phyloP scores from a whole-genome alignment of 1,284 basidiomycete genomes.

The Ceratobasidium sp. region DNA sequence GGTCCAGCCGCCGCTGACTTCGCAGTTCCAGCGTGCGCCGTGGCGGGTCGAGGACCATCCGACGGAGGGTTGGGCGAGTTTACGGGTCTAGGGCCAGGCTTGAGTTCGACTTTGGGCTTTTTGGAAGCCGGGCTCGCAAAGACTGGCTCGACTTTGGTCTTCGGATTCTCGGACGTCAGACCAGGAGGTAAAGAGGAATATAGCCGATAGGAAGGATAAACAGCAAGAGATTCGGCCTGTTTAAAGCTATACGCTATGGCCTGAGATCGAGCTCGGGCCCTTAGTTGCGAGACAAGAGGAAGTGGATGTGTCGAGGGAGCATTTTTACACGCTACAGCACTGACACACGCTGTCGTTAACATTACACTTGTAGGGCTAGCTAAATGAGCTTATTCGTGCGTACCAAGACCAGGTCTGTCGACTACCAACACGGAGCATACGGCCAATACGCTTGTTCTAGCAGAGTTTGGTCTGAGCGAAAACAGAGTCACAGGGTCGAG shows the following conservation, averaged over 20 bases:
- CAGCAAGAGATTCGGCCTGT: slow-evolving; percentile 4
- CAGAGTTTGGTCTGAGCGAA: background rate
- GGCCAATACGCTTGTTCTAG: slow-evolving; percentile 1
- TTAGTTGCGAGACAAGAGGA: slow-evolving; percentile 13
- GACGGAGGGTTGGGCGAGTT: background rate
- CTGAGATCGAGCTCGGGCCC: slow-evolving; percentile 13
- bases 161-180: slow-evolving; percentile 8
- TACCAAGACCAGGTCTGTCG: slow-evolving; percentile 32
- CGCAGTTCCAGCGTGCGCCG: background rate
- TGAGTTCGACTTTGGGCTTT: slow-evolving; percentile 35
- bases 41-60: background rate
- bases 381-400: background rate
- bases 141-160: slow-evolving; percentile 18
- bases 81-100: slow-evolving; percentile 29
- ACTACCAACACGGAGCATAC: slow-evolving; percentile 25
- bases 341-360: slow-evolving; percentile 19
- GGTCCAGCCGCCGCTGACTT: slow-evolving; percentile 19
- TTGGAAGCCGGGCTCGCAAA: slow-evolving; percentile 20
- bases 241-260: slow-evolving; percentile 9
- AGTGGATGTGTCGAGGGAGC: slow-evolving; percentile 10
- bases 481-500: slow-evolving; percentile 18
- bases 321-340: slow-evolving; percentile 35
- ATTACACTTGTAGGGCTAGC: background rate
- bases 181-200: slow-evolving; percentile 29
- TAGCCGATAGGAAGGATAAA: slow-evolving; percentile 2